A percentile compares a stretch with the other conserved stretches of the same genome.
phyloP scores from a whole-genome alignment of 768 basidiomycete species.

The Lanmaoa rubissima region DNA sequence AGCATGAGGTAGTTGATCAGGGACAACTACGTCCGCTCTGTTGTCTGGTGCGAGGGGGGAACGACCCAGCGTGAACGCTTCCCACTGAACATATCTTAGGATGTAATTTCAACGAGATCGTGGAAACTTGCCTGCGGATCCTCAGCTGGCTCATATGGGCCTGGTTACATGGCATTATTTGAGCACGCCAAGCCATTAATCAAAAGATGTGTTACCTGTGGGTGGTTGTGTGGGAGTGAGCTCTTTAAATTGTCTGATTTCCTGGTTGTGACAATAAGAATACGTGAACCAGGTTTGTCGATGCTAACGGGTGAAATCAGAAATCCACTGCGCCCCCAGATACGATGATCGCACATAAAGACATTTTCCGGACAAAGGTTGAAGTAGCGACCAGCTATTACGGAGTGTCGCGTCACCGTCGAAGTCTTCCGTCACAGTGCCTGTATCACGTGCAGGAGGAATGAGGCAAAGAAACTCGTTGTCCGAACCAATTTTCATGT shows the following conservation, averaged over 20 bases:
- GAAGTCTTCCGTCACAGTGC: constrained; percentile 48
- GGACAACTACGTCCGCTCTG: constrained; percentile 62
- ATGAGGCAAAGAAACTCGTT: constrained; percentile 78
- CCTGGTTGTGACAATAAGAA: constrained; percentile 90
- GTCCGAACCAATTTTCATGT: constrained; percentile 69
- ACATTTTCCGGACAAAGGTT: constrained; percentile 76
- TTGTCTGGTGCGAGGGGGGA: constrained; percentile 60
- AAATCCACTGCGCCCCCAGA: constrained; percentile 26
- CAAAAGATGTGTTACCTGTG: constrained; percentile 49
- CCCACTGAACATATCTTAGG: constrained; percentile 50
- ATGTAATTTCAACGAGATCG: constrained; percentile 23
- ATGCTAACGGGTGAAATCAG: constrained; percentile 50
- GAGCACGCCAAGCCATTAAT: constrained; percentile 19
- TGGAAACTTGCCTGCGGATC: constrained; percentile 68
- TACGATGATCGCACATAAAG: constrained; percentile 68
- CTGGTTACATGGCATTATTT: constrained; percentile 39
- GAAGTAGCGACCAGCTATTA: constrained; percentile 79
- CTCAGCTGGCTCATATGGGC: constrained; percentile 76
- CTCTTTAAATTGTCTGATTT: constrained; percentile 96
- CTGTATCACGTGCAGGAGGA: constrained; percentile 55
- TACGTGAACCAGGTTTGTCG: constrained; percentile 97
- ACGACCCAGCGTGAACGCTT: constrained; percentile 74
- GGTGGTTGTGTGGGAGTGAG: constrained; percentile 61
- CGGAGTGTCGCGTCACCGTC: constrained; percentile 63
- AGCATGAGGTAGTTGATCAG: constrained; percentile 61